phyloP scores from a whole-genome alignment of 2,329 filamentous ascomycete species.

The Aspergillus tamarii region DNA sequence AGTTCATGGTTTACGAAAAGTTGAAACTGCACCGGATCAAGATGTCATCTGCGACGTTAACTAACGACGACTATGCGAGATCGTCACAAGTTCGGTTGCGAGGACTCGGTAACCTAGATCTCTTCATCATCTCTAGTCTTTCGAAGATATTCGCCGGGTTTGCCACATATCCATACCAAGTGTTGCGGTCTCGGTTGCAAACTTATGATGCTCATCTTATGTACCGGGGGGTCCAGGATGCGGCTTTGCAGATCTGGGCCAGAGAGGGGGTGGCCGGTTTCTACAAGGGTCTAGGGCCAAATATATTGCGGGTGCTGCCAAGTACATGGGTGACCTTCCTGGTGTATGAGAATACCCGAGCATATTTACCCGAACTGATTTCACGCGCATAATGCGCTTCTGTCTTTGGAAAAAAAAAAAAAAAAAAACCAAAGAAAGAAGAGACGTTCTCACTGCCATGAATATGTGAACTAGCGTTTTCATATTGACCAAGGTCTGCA shows the following conservation, averaged over 20 bases:
- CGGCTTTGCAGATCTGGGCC: slow-evolving; percentile 71
- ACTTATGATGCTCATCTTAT: slow-evolving; percentile 78
- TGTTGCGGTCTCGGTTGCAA: slow-evolving; percentile 84
- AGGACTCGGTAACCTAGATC: slow-evolving; percentile 71
- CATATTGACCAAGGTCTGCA: background rate
- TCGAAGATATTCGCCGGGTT: slow-evolving; percentile 89
- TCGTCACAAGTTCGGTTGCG: slow-evolving; percentile 23
- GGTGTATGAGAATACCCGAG: slow-evolving; percentile 92
- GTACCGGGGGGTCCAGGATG: slow-evolving; percentile 75
- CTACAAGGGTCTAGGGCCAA: slow-evolving; percentile 88
- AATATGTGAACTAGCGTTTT: background rate
- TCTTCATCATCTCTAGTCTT: slow-evolving; percentile 75
- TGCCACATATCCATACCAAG: slow-evolving; percentile 92
- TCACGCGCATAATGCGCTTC: slow-evolving; percentile 1
- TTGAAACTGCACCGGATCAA: slow-evolving; percentile 64
- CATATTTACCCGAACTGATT: slow-evolving; percentile 61
- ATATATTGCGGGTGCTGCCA: slow-evolving; percentile 86
- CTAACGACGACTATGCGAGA: slow-evolving; percentile 29
- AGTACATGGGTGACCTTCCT: slow-evolving; percentile 96
- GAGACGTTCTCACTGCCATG: too few relatives aligned
- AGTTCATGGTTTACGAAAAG: slow-evolving; percentile 92
- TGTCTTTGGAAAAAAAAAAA: background rate
- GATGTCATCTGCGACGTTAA: slow-evolving; percentile 32
- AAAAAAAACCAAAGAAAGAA: too few relatives aligned
- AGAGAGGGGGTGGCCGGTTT: slow-evolving; percentile 83